Evolutionary conservation across 306 rosid genomes (phyloP), one percentile per base, ranked within the genome.

Genomic region (Cicer yamashitae): DNA sequence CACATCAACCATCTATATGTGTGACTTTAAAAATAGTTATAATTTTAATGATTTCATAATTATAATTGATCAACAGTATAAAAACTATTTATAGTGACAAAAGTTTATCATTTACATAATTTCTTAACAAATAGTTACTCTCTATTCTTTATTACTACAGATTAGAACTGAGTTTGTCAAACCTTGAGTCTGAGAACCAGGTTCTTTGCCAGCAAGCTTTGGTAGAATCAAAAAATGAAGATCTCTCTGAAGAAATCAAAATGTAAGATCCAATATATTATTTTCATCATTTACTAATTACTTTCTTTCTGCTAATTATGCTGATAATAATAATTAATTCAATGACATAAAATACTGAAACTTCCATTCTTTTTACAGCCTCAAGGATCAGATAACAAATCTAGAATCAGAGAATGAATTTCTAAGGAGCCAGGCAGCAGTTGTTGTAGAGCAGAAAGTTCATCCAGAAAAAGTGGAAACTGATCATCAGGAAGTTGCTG

Each of bases 161-260:
- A 82, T 87, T 90, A 64, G 96, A 90, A 81, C 73, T 25, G 60
- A 92, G 89, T 80, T 77, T 88, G 84, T 90, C 98, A 30, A 90
- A 83, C 84, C 89, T 90, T 11, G 96, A 90, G 83, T 88, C 98
- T 0, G 96, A 90, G 87, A 92, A 90, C 82, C 92, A 92, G 82
- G 94, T 90, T 76, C 94, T 92, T 14, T 92, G 98, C 74, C 96
- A 89, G 64, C 88, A 87, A 76, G 90, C 94, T 83, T 82, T 92
- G 88, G 91, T 87, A 65, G 89, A 91, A 77, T 84, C 96, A 3
- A 78, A 81, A 68, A 90, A 89, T 30, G 96, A 86, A 73, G 96
- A 89, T 59, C 86, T 88, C 60, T 86, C 88, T 10, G 94, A 92
- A 82, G 98, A 90, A 78, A 67, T 89, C 45, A 86, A 67, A 84